phyloP scores from a whole-genome alignment of 2,329 filamentous ascomycete species.

The Fusarium vanettenii region DNA sequence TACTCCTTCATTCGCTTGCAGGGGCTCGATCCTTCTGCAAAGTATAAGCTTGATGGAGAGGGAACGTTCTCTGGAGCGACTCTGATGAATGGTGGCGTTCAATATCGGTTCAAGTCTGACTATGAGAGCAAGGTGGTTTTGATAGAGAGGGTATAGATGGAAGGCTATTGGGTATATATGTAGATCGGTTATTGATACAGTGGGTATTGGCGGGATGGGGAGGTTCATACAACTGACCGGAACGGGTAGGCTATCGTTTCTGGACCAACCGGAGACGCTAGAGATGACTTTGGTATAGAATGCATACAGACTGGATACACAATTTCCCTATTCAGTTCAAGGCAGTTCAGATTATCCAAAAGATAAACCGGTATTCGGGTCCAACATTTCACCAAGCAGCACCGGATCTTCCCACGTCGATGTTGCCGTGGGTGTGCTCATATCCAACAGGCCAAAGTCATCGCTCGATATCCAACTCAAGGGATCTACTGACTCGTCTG shows the following conservation, averaged over 20 bases:
- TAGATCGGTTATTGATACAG: background rate
- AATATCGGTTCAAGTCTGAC: slow-evolving; percentile 62
- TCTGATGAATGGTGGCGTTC: slow-evolving; percentile 71
- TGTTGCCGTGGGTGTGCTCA: slow-evolving; percentile 17
- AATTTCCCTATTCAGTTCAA: background rate
- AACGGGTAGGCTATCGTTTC: background rate
- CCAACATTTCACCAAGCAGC: background rate
- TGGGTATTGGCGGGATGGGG: background rate
- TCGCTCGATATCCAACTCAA: slow-evolving; percentile 8
- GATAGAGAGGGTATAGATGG: slow-evolving; percentile 55
- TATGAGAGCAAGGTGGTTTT: slow-evolving; percentile 69
- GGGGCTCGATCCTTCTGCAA: slow-evolving; percentile 65
- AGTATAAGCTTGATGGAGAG: slow-evolving; percentile 65
- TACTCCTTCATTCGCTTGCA: slow-evolving; percentile 65
- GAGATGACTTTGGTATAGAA: background rate
- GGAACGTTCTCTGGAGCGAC: slow-evolving; percentile 66
- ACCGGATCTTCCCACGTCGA: slow-evolving; percentile 12
- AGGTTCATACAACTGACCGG: background rate
- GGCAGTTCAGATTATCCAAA: background rate
- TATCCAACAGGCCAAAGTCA: slow-evolving; percentile 22
- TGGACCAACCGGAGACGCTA: background rate
- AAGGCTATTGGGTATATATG: background rate
- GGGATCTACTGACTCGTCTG: background rate
- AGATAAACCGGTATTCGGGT: background rate
- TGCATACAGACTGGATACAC: background rate